Conservation (phyloP, 352 stramenopile species). For the Pythium grandisporangium region DNA sequence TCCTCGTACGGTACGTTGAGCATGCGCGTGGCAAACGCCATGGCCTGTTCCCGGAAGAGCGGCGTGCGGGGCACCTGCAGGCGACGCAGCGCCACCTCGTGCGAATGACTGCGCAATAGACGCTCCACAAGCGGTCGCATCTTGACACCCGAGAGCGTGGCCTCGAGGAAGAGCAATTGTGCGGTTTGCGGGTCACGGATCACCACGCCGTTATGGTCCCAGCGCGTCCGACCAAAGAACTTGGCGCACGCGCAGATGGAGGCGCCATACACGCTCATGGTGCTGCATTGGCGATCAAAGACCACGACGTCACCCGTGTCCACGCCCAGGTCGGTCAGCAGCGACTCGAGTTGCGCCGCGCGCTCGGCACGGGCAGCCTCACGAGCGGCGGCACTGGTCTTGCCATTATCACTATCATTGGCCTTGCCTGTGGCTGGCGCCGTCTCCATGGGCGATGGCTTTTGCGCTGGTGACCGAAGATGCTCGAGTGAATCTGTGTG, state of each 20-base stretch:
- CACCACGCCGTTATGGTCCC: conserved; percentile 83
- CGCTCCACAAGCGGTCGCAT: conserved; percentile 72
- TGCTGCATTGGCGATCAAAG: conserved; percentile 69
- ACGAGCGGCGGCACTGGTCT: too few relatives aligned
- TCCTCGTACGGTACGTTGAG: conserved; percentile 76
- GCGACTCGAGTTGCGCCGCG: conserved; percentile 13
- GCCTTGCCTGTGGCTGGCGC: too few relatives aligned
- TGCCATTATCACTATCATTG: too few relatives aligned
- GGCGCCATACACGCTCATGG: conserved; percentile 72
- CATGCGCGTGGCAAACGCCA: conserved; percentile 48
- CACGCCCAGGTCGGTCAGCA: conserved; percentile 40
- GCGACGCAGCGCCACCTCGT: conserved; percentile 62
- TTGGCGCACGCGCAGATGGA: conserved; percentile 75
- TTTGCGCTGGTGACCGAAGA: too few relatives aligned
- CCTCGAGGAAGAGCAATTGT: conserved; percentile 66
- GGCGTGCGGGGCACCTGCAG: conserved; percentile 55
- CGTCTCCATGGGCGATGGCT: too few relatives aligned
- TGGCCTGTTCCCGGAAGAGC: conserved; percentile 47
- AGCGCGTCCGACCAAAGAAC: conserved; percentile 72
- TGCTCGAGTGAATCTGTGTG: too few relatives aligned
- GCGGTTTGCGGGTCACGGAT: conserved; percentile 29
- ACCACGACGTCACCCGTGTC: conserved; percentile 76
- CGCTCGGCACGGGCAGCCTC: too few relatives aligned
- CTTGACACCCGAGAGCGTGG: conserved; percentile 73
- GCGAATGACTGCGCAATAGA: conserved; percentile 54